Evolutionary conservation across 169 alveolate species (phyloP).

Genomic region (Toxoplasma gondii): DNA sequence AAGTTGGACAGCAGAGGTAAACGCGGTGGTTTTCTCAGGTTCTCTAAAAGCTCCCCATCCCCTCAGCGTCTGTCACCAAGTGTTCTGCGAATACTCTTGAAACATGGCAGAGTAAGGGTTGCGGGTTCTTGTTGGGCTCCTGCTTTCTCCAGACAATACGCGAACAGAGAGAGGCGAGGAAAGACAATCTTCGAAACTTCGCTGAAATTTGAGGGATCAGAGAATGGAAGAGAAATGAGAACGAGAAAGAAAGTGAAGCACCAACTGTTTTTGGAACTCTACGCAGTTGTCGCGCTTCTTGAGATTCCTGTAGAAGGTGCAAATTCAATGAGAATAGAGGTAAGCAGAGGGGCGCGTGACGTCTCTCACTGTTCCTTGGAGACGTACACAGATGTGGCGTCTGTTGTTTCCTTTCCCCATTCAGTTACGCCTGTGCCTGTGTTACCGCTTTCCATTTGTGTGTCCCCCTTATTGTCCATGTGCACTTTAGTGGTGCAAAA

Average conservation of each 20-base stretch:
- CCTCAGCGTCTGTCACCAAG: background rate
- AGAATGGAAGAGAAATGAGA: background rate
- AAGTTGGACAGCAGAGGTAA: background rate
- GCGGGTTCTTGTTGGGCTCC: background rate
- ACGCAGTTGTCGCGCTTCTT: background rate
- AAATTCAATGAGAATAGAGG: background rate
- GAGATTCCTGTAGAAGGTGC: background rate
- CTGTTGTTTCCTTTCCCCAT: background rate
- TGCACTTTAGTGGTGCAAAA: no score
- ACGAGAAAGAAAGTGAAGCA: background rate
- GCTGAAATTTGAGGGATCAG: background rate
- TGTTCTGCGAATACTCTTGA: background rate
- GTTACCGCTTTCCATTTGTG: no score
- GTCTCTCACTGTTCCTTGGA: no score
- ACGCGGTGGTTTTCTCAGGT: background rate
- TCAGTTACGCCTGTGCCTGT: background rate
- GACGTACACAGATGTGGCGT: no score
- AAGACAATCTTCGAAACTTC: background rate
- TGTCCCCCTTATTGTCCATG: no score
- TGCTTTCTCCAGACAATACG: background rate
- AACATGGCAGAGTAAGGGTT: background rate
- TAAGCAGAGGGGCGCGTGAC: no score
- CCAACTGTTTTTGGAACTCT: background rate
- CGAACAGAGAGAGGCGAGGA: background rate
- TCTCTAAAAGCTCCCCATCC: background rate